Conservation (phyloP, 2,329 filamentous ascomycete species). For the Colletotrichum eremochloae region DNA sequence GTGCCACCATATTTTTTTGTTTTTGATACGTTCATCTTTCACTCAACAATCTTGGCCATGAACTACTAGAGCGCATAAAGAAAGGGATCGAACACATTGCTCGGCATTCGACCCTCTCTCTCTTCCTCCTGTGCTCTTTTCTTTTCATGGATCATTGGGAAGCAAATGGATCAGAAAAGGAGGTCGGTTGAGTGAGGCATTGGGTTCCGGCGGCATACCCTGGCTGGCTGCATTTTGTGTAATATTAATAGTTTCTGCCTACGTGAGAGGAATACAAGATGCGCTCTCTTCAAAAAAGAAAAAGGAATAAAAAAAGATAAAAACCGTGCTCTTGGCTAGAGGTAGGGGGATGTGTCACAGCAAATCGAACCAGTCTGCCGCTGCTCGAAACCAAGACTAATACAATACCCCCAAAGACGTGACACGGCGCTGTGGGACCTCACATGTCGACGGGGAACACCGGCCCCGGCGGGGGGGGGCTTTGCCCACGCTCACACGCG, state of each 20-base stretch:
- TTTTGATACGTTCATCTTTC: background rate
- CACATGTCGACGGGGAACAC: no score
- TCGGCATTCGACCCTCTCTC: background rate
- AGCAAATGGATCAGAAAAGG: constrained; percentile 25
- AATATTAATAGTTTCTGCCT: constrained; percentile 36
- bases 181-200: constrained; percentile 25
- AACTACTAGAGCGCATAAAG: constrained; percentile 29
- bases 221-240: constrained; percentile 38
- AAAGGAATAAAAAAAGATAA: no score
- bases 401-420: no score
- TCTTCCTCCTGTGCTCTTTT: constrained; percentile 16
- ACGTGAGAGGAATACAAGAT: constrained; percentile 18
- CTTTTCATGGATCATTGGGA: constrained; percentile 6
- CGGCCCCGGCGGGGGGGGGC: no score
- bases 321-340: no score
- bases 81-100: constrained; percentile 8
- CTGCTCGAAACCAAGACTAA: no score
- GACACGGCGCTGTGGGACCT: no score
- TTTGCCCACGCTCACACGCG: no score
- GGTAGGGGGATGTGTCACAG: no score
- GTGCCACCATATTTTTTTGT: constrained; percentile 1
- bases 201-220: constrained; percentile 27
- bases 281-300: constrained; percentile 6
- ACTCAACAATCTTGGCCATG: constrained; percentile 11
- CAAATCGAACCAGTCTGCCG: no score